phyloP scores from a whole-genome alignment of 1,284 basidiomycete species.

The Cryptococcus jaspeensis region DNA sequence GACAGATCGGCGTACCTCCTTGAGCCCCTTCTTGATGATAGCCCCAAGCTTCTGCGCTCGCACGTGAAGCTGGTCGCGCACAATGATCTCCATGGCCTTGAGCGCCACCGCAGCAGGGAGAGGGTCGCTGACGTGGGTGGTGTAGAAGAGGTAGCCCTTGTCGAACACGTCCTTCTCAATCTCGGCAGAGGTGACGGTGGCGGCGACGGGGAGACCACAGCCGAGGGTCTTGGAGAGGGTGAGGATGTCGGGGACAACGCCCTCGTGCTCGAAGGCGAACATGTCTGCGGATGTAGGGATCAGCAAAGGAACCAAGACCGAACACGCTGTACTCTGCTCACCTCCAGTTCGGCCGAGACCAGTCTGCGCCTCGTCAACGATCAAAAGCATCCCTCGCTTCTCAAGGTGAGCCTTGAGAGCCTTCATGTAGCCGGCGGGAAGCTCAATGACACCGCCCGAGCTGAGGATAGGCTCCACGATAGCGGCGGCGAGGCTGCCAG shows the following conservation, averaged over 20 bases:
- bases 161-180: conserved; percentile 41
- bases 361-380: conserved; percentile 81
- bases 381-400: conserved; percentile 57
- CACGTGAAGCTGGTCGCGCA: conserved; percentile 25
- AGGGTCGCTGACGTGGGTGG: conserved; percentile 41
- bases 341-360: conserved; percentile 82
- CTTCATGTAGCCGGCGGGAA: conserved; percentile 34
- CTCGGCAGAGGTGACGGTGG: conserved; percentile 70
- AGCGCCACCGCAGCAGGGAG: conserved; percentile 57
- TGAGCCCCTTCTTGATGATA: conserved; percentile 55
- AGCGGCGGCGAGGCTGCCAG: conserved; percentile 28
- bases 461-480: conserved; percentile 54
- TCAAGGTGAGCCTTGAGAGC: conserved; percentile 33
- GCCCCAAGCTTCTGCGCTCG: conserved; percentile 36
- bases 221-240: conserved; percentile 88
- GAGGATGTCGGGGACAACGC: conserved; percentile 79
- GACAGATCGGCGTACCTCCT: conserved; percentile 11
- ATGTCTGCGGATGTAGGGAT: conserved; percentile 19
- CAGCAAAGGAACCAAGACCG: background rate
- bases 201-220: conserved; percentile 88
- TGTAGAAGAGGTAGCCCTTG: conserved; percentile 52
- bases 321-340: conserved; percentile 55
- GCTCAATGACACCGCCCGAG: conserved; percentile 35
- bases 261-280: conserved; percentile 67
- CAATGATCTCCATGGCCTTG: conserved; percentile 69